A percentile compares a stretch with the other conserved stretches of the same genome.
Conservation (phyloP, 192 early-diverging fungal species). For the Nowakowskiella sp. region DNA sequence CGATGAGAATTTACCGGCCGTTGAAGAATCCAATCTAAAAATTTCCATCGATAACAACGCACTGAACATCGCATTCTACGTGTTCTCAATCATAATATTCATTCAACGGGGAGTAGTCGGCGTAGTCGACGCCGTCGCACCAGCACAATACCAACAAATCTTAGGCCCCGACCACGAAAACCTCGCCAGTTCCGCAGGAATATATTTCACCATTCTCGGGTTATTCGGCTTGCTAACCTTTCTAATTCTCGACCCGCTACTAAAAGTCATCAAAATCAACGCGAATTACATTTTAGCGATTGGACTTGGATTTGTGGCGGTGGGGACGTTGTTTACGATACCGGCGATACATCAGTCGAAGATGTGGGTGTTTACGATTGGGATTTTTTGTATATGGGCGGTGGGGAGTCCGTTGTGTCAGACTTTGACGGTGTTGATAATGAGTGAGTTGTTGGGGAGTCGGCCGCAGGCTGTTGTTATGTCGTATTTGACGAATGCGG, state of each 20-base stretch:
- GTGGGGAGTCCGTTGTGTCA: conserved; percentile 30
- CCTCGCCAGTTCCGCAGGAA: conserved; percentile 8
- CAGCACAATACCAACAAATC: conserved; percentile 20
- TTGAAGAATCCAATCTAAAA: too few species aligned
- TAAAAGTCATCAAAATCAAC: conserved; percentile 1
- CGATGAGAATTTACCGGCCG: too few species aligned
- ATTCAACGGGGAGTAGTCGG: conserved; percentile 23
- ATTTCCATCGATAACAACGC: conserved; percentile 2
- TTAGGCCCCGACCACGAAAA: not conserved
- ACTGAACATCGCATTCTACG: conserved; percentile 9
- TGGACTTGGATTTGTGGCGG: not conserved
- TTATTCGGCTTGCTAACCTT: conserved; percentile 18
- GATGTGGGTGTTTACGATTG: conserved; percentile 14
- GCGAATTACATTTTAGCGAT: not conserved
- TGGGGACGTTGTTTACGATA: not conserved
- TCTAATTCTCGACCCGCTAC: conserved; percentile 17
- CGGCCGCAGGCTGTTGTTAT: conserved; percentile 24
- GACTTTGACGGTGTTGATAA: conserved; percentile 29
- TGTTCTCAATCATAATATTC: conserved; percentile 22
- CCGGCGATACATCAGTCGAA: not conserved
- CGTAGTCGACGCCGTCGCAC: conserved; percentile 23
- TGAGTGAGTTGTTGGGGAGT: conserved; percentile 24
- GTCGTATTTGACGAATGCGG: conserved; percentile 29
- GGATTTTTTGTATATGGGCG: conserved; percentile 28
- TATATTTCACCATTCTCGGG: conserved; percentile 22